A percentile compares a stretch with the other conserved stretches of the same genome.
These are phyloP conservation scores for Thelonectria blattea DNA, from an alignment of 2,329 filamentous ascomycete species.

Conservation along the genomic window DNA sequence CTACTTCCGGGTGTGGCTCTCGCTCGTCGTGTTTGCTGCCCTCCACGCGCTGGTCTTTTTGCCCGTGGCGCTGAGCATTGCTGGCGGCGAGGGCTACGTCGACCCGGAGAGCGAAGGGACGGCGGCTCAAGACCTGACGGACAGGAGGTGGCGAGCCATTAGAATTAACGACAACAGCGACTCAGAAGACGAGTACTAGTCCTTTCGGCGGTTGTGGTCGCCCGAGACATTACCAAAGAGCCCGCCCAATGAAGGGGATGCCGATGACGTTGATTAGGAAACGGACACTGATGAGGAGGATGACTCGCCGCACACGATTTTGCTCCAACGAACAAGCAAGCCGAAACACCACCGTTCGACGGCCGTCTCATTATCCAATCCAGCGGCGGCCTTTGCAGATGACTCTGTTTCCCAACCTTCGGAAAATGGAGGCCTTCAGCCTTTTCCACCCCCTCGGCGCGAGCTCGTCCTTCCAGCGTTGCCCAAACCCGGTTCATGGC, in stretches of 20 bases:
- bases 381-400: too few relatives aligned
- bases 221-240: not conserved
- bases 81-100: slow-evolving; percentile 86
- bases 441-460: too few relatives aligned
- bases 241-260: not conserved
- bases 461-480: too few relatives aligned
- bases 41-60: slow-evolving; percentile 89
- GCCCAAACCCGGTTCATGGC: too few relatives aligned
- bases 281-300: not conserved
- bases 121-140: slow-evolving; percentile 85
- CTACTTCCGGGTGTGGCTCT: slow-evolving; percentile 96
- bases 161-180: slow-evolving; percentile 78
- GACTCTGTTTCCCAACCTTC: too few relatives aligned
- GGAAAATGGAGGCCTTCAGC: too few relatives aligned
- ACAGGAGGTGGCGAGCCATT: slow-evolving; percentile 77
- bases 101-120: slow-evolving; percentile 88
- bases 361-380: too few relatives aligned
- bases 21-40: slow-evolving; percentile 87
- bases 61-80: slow-evolving; percentile 84
- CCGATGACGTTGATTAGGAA: not conserved
- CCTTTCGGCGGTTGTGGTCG: slow-evolving; percentile 12
- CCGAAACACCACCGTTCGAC: too few relatives aligned
- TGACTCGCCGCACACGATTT: not conserved
- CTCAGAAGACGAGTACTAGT: slow-evolving; percentile 68
- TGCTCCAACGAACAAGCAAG: not conserved